Evolutionary conservation across 2,329 filamentous ascomycete genomes (phyloP).

Genomic region (Apiospora koreana): DNA sequence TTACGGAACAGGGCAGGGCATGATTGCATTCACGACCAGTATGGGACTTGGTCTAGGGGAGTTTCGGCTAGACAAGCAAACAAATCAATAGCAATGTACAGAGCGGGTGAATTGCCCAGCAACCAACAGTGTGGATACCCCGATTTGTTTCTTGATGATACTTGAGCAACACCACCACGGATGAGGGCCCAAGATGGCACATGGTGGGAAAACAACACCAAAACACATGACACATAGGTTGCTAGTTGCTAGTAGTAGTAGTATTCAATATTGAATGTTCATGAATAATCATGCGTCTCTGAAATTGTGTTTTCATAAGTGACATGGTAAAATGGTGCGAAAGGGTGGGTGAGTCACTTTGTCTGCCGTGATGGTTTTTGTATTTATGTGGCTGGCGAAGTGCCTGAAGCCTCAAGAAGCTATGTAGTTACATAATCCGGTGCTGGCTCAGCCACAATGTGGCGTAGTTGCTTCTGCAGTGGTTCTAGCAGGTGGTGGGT

Average conservation of each 20-base stretch:
- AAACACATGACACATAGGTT: slow-evolving; percentile 1
- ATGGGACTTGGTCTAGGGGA: slow-evolving; percentile 14
- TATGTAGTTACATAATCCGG: too few relatives aligned
- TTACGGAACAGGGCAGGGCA: slow-evolving; percentile 19
- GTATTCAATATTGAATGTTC: slow-evolving; percentile 7
- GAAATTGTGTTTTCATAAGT: not conserved
- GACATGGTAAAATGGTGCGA: not conserved
- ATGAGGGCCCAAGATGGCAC: not conserved
- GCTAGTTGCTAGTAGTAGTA: not conserved
- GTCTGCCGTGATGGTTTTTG: not conserved
- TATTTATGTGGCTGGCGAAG: not conserved
- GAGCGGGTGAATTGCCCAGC: slow-evolving; percentile 3
- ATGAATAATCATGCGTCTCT: not conserved
- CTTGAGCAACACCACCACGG: slow-evolving; percentile 5
- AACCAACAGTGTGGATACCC: slow-evolving; percentile 13
- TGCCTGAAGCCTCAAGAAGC: too few relatives aligned
- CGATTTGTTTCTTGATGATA: slow-evolving; percentile 11
- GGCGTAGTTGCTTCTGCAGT: not conserved
- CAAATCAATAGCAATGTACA: slow-evolving; percentile 7
- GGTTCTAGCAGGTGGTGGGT: not conserved
- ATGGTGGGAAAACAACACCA: not conserved
- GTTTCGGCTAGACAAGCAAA: slow-evolving; percentile 15
- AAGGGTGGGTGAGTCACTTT: not conserved
- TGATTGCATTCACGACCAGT: slow-evolving; percentile 16
- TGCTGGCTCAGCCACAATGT: not conserved